These are phyloP conservation scores for Talaromyces stipitatus DNA, from an alignment of 495 filamentous ascomycete genomes.

Conservation along the genomic window DNA sequence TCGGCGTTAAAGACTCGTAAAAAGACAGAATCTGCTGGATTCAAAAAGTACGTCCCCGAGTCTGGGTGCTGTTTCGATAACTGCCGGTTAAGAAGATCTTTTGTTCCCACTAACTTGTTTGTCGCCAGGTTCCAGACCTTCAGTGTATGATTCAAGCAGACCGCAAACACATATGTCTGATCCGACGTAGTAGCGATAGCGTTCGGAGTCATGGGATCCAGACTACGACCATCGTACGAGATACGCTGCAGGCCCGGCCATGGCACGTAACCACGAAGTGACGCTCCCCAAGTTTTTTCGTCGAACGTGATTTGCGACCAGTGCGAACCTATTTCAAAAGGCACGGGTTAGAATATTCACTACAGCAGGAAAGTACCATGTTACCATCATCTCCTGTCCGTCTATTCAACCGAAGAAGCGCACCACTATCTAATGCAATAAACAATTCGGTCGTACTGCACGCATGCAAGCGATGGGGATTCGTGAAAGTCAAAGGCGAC, in stretches of 20 bases:
- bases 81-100: slow-evolving; percentile 59
- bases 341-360: slow-evolving; percentile 3
- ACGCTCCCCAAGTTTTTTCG: slow-evolving; percentile 69
- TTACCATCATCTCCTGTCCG: slow-evolving; percentile 60
- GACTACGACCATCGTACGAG: slow-evolving; percentile 53
- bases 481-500: slow-evolving; percentile 64
- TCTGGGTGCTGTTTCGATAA: slow-evolving; percentile 48
- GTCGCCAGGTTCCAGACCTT: slow-evolving; percentile 76
- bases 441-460: slow-evolving; percentile 65
- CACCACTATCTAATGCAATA: slow-evolving; percentile 75
- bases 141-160: slow-evolving; percentile 79
- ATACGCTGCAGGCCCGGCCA: slow-evolving; percentile 61
- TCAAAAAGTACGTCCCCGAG: slow-evolving; percentile 59
- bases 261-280: slow-evolving; percentile 61
- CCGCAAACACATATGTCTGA: slow-evolving; percentile 67
- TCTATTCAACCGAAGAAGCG: slow-evolving; percentile 64
- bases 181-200: slow-evolving; percentile 59
- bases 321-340: slow-evolving; percentile 36
- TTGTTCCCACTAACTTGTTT: slow-evolving; percentile 61
- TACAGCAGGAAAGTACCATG: slow-evolving; percentile 1
- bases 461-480: slow-evolving; percentile 74
- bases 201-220: slow-evolving; percentile 57
- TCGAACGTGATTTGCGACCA: slow-evolving; percentile 78
- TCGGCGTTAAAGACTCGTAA: slow-evolving; percentile 61
- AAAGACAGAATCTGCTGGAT: slow-evolving; percentile 63